Evolutionary conservation across 2,329 filamentous ascomycete species (phyloP).

Genomic region (Fusarium algeriense): DNA sequence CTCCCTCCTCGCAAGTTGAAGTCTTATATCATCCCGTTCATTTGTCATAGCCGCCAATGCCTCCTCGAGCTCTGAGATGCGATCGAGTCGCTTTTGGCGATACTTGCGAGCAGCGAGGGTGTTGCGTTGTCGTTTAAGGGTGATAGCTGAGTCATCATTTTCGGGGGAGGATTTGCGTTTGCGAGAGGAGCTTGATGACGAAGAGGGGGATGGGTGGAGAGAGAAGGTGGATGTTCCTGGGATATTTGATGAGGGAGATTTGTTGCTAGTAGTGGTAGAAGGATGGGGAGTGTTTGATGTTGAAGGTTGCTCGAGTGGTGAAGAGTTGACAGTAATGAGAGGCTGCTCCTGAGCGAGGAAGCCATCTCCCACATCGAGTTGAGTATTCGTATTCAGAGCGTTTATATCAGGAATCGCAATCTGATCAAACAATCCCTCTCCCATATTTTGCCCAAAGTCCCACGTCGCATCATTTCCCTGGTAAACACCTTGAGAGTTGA

Average conservation of each 20-base stretch:
- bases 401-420: conserved; percentile 27
- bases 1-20: conserved; percentile 73
- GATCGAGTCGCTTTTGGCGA: conserved; percentile 77
- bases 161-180: conserved; percentile 44
- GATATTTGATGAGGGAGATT: conserved; percentile 38
- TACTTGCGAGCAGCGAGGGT: conserved; percentile 79
- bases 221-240: conserved; percentile 44
- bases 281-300: conserved; percentile 19
- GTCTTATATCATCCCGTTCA: conserved; percentile 72
- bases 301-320: conserved; percentile 26
- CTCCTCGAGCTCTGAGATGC: conserved; percentile 71
- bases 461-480: conserved; percentile 27
- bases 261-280: conserved; percentile 14
- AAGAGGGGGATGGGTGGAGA: conserved; percentile 35
- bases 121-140: conserved; percentile 73
- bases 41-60: conserved; percentile 68
- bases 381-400: conserved; percentile 8
- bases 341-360: conserved; percentile 36
- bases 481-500: conserved; percentile 9
- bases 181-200: conserved; percentile 32
- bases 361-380: conserved; percentile 33
- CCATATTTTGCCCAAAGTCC: conserved; percentile 17
- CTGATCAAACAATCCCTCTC: conserved; percentile 31
- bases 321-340: conserved; percentile 25
- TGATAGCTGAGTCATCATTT: conserved; percentile 44